Percentiles rank a stretch among this genome's conserved stretches.
phyloP scores from a whole-genome alignment of 768 basidiomycete genomes.

The Boletus tomentosulus region DNA sequence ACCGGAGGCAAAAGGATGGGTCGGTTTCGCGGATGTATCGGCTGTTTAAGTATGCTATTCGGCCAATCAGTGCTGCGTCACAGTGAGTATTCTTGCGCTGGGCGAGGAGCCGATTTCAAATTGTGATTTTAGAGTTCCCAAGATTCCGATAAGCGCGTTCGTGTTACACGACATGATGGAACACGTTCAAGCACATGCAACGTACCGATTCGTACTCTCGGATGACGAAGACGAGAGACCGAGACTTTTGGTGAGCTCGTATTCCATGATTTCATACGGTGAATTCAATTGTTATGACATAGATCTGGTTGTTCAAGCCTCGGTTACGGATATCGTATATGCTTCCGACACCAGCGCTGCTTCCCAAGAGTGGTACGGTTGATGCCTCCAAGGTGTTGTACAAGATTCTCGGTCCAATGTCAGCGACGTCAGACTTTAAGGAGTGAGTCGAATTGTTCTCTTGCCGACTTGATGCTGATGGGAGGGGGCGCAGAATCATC shows the following conservation, averaged over 20 bases:
- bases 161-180: constrained; percentile 90
- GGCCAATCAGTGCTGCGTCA: constrained; percentile 55
- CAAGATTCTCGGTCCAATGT: constrained; percentile 66
- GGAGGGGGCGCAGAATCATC: constrained; percentile 40
- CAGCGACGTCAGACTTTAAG: constrained; percentile 34
- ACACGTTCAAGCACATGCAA: constrained; percentile 86
- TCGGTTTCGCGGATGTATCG: constrained; percentile 49
- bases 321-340: constrained; percentile 76
- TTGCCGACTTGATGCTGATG: constrained; percentile 1
- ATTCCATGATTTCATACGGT: background rate
- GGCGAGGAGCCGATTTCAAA: background rate
- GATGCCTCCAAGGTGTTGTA: constrained; percentile 82
- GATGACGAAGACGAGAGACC: constrained; percentile 85
- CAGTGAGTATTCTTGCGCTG: constrained; percentile 47
- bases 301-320: constrained; percentile 97
- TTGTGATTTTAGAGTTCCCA: constrained; percentile 27
- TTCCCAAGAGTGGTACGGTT: constrained; percentile 60
- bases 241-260: constrained; percentile 62
- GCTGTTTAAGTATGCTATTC: constrained; percentile 80
- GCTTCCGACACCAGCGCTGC: constrained; percentile 46
- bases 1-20: constrained; percentile 35
- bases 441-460: constrained; percentile 8
- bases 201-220: constrained; percentile 83
- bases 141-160: constrained; percentile 77
- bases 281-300: constrained; percentile 1